Percentiles rank a stretch among this genome's conserved stretches.
Conservation (phyloP, 768 basidiomycete genomes). For the Candolleomyces eurysporus region DNA sequence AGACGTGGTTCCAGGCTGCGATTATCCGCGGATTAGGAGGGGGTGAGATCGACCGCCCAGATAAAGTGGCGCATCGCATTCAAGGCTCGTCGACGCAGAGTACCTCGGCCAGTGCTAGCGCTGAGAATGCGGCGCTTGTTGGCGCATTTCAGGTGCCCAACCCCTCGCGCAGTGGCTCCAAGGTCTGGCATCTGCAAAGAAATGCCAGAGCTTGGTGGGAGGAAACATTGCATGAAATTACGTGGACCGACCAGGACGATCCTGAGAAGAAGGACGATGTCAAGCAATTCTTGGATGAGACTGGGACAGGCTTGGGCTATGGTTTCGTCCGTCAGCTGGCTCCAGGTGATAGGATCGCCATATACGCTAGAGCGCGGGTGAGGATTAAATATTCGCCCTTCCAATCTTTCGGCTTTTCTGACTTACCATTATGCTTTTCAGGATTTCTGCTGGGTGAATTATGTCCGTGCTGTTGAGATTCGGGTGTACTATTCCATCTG, state of each 20-base stretch:
- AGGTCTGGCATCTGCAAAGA: conserved; percentile 25
- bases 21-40: conserved; percentile 20
- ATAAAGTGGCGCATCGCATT: not conserved
- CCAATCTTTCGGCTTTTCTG: not conserved
- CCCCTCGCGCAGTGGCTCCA: conserved; percentile 4
- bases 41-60: conserved; percentile 1
- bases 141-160: conserved; percentile 8
- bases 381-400: not conserved
- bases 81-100: not conserved
- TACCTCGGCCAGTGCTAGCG: not conserved
- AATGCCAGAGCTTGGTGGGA: conserved; percentile 24
- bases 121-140: not conserved
- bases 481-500: conserved; percentile 24
- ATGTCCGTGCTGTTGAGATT: conserved; percentile 20
- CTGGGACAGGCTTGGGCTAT: conserved; percentile 11
- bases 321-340: conserved; percentile 15
- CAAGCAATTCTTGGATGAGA: conserved; percentile 12
- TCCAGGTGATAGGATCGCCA: conserved; percentile 17
- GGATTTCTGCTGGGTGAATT: conserved; percentile 28
- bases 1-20: conserved; percentile 31
- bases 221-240: conserved; percentile 17
- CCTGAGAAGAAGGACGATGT: not conserved
- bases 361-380: conserved; percentile 28
- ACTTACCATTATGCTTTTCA: conserved; percentile 1
- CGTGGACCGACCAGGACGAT: conserved; percentile 18